Conservation (phyloP, 164 flowering plant species). For the Magnolia officinalis region DNA sequence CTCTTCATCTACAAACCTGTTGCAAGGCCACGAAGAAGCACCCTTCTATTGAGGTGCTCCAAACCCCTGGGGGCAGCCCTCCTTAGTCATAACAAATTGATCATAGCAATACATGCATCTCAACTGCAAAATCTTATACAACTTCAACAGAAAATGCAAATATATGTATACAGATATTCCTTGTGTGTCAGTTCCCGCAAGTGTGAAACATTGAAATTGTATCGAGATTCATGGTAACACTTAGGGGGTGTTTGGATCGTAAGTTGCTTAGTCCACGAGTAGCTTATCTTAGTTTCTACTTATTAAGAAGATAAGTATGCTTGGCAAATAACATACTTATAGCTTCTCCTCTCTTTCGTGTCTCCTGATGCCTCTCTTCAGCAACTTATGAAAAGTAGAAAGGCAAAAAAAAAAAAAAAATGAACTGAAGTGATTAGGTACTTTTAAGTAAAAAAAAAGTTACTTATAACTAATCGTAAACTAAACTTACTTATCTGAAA, state of each 20-base stretch:
- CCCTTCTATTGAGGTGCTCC: neutral
- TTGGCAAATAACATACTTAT: too few species aligned
- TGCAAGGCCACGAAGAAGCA: neutral
- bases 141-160: neutral
- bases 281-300: too few species aligned
- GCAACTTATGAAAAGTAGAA: too few species aligned
- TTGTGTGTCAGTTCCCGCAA: neutral
- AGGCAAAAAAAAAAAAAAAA: too few species aligned
- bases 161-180: neutral
- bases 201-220: neutral
- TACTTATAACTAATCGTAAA: too few species aligned
- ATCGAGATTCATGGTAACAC: neutral
- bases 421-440: too few species aligned
- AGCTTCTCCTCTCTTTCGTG: neutral
- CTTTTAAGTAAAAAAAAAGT: too few species aligned
- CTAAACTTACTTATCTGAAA: too few species aligned
- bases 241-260: too few species aligned
- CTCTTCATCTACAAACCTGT: neutral
- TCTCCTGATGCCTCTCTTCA: too few species aligned
- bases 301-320: too few species aligned
- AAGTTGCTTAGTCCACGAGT: too few species aligned
- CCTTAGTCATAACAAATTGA: neutral
- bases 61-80: neutral
- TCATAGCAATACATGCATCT: neutral
- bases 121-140: neutral